Conservation (phyloP, 2,329 filamentous ascomycete genomes). For the Cladosporium sp. region DNA sequence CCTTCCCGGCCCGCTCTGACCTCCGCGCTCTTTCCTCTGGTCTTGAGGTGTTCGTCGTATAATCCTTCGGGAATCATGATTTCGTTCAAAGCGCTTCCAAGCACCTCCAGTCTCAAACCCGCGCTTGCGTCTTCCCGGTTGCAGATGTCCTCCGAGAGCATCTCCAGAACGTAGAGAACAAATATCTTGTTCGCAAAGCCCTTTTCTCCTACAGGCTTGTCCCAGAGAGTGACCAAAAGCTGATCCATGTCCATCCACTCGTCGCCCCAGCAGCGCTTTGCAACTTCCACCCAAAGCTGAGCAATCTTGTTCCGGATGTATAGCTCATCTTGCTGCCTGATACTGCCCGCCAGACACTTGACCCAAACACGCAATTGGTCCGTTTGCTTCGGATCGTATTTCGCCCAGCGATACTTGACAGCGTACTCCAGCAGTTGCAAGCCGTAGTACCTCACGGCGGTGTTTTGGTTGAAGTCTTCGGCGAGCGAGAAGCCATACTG, state of each 20-base stretch:
- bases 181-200: conserved; percentile 70
- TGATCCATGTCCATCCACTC: conserved; percentile 96
- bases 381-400: conserved; percentile 66
- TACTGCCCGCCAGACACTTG: conserved; percentile 68
- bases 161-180: conserved; percentile 84
- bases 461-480: conserved; percentile 67
- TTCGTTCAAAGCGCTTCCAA: conserved; percentile 88
- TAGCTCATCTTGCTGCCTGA: conserved; percentile 67
- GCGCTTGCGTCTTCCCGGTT: conserved; percentile 79
- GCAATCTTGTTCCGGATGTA: conserved; percentile 93
- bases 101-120: conserved; percentile 72
- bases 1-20: conserved; percentile 78
- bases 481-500: conserved; percentile 82
- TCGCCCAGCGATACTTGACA: conserved; percentile 78
- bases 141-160: conserved; percentile 90
- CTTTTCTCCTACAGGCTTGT: conserved; percentile 31
- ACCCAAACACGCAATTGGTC: conserved; percentile 70
- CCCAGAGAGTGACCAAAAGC: conserved; percentile 77
- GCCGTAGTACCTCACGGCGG: conserved; percentile 88
- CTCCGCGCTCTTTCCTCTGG: conserved; percentile 63
- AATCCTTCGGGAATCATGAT: conserved; percentile 81
- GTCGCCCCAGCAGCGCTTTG: conserved; percentile 79
- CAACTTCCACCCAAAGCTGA: conserved; percentile 90
- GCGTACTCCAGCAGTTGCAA: conserved; percentile 87
- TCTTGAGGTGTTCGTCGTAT: conserved; percentile 62